Base-by-base conservation (phyloP, 2,329 filamentous ascomycete species). In the Colletotrichum tamarilloi region DNA sequence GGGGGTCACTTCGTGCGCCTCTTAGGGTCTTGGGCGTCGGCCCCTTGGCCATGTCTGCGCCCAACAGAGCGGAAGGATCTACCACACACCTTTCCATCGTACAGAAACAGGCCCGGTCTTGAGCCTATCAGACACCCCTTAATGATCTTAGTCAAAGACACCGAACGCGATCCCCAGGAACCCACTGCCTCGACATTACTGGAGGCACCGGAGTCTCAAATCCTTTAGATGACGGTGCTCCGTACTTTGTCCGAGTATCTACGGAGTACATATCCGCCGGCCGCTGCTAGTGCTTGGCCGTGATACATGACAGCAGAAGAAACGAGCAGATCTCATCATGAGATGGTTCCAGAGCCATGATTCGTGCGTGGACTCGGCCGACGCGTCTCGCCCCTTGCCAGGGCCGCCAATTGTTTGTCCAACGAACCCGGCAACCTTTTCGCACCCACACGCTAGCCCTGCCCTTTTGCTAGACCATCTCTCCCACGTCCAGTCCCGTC, bases 51-150 rank as follows among this genome's bases (percentile, higher is more conserved):
- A 68, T 49, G 19, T 26, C 32, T 12, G 38, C 58, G 52, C 66
- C 66, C 70, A 69, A 22, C n/a, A 46, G 57, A 28, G 28, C 63
- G 62, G 63, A 64, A 72, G 60, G 68, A 72, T 74, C 62, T 74
- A 22, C 57, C 57, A 72, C 62, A 67, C 71, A 35, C 32, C 58
- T 28, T 30, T 28, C 59, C 42, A 63, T 63, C 64, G 35, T 22
- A 35, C 35, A 62, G 56, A 58, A 42, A 59, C 28, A 58, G 24
- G 62, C 62, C 62, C 62, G 72, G 52, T 72, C 46, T 49, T 63
- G 57, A 28, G 62, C 72, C 72, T 74, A 74, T 72, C 62, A 72
- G 57, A 28, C 24, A 32, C 26, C 56, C n/a, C 24, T 63, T 22
- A n/a, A 24, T 62, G 11, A 53, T 59, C 32, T 38, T 42, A n/a